Base-by-base conservation (phyloP, 805 yeast species). In the Ogataea haglerorum region DNA sequence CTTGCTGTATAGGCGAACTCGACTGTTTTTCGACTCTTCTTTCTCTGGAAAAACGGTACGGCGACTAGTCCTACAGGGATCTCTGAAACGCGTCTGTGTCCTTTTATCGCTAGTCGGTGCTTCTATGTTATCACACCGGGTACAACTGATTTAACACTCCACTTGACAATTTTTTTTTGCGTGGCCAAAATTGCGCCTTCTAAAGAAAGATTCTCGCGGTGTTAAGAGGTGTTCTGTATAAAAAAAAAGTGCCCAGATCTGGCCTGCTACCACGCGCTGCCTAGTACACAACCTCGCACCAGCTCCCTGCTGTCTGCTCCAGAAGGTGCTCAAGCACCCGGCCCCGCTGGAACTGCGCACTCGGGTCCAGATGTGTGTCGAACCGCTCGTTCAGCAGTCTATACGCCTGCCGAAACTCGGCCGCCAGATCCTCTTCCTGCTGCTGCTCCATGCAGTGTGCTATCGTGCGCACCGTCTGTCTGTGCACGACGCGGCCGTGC, bases 111-210 rank as follows among this genome's bases (percentile, higher is more conserved):
- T 5, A 6, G 15, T 10, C 9, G 32, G 12, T 31, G 25, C 12
- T 23, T 31, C 17, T 31, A 16, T 26, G 21, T 19, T 19, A 12
- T 18, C 19, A 18, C 26, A 22, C 28, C 26, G 10, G 13, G 8
- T 29, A 13, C n/a, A 31, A 27, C 14, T 10, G 15, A 22, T 13
- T 25, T 26, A 30, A 29, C 24, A 19, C 31, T 37, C 31, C 24
- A 21, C 30, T 29, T 37, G 30, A 18, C 14, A 28, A 33, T 32
- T 36, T 37, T 38, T 38, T 38, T 38, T 23, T 38, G 37, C 42
- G 42, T 38, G 37, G 42, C 37, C 42, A 25, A 19, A 38, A 28
- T 33, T 37, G 42, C 42, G 34, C 42, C 37, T 32, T 32, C 22
- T 13, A 10, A 5, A 24, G 19, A 24, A 16, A 23, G 4, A 15